Base-by-base conservation (phyloP, 768 basidiomycete genomes). In the Amanita muscaria region DNA sequence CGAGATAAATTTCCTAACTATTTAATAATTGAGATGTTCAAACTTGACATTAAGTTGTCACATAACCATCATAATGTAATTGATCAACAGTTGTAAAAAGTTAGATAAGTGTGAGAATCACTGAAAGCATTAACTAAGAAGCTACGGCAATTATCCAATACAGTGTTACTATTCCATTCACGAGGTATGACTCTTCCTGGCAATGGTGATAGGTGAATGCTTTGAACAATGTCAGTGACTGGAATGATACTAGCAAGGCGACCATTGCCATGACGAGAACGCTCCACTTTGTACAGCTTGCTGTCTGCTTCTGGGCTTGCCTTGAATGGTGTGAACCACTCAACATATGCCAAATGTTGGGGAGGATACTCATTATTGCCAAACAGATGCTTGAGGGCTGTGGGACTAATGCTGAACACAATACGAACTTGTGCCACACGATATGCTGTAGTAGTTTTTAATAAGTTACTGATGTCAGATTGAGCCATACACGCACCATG, bases 391-490 rank as follows among this genome's bases (percentile, higher is more conserved):
- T 47, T 31, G 25, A 32, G 22, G 3, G 43, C 38, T 10, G 40
- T 34, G 3, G 49, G 16, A 18, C 59, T 53, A 4, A 60, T 36
- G 12, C 47, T 46, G 40, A 63, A 63, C 2, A 63, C 40, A 3
- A 57, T 56, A 4, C 52, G 52, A n/a, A 61, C 42, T 25, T 50
- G 58, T 7, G 41, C 58, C 27, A 59, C 49, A 24, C 55, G 64
- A 58, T 25, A 61, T 2, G 49, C 59, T 56, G 23, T 4, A 11
- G 23, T n/a, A n/a, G n/a, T n/a, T n/a, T n/a, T n/a, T n/a, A n/a
- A n/a, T n/a, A n/a, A n/a, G n/a, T n/a, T n/a, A n/a, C n/a, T 9
- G 4, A 40, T 27, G 23, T 14, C 12, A 29, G 5, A 11, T 14
- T 12, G 18, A 3, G 16, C 12, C 3, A 10, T 4, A 18, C n/a